A percentile compares a stretch with the other conserved stretches of the same genome.
phyloP scores from a whole-genome alignment of 2,329 filamentous ascomycete species.

The Sarocladiaceae sp. region DNA sequence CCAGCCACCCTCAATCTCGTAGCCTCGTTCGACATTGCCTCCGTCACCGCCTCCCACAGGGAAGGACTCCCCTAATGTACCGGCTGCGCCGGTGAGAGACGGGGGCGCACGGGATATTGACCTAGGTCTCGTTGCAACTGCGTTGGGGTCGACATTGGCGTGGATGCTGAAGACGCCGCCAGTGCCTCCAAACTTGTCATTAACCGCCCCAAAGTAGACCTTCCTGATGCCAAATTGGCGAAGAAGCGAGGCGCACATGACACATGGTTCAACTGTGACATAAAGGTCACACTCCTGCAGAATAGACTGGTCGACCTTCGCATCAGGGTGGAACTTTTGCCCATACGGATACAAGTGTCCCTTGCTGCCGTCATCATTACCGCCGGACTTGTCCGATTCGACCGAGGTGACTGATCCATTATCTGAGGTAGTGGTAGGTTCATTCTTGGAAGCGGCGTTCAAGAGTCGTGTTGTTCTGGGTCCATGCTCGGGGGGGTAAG shows the following conservation, averaged over 20 bases:
- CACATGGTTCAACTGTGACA: slow-evolving; percentile 95
- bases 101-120: slow-evolving; percentile 22
- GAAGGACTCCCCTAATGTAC: slow-evolving; percentile 30
- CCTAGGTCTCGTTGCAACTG: slow-evolving; percentile 23
- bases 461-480: slow-evolving; percentile 23
- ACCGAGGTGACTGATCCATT: slow-evolving; percentile 17
- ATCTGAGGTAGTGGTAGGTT: slow-evolving; percentile 10
- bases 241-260: slow-evolving; percentile 95
- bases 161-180: slow-evolving; percentile 90
- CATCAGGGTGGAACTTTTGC: slow-evolving; percentile 48
- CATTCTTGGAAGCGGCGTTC: slow-evolving; percentile 14
- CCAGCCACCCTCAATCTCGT: slow-evolving; percentile 79
- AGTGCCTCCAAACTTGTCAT: slow-evolving; percentile 95
- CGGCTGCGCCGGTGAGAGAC: slow-evolving; percentile 29
- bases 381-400: slow-evolving; percentile 21
- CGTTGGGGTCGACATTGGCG: slow-evolving; percentile 43
- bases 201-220: slow-evolving; percentile 92
- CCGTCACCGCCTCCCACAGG: slow-evolving; percentile 44
- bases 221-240: slow-evolving; percentile 81
- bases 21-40: slow-evolving; percentile 69
- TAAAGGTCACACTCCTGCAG: slow-evolving; percentile 73
- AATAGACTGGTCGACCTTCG: slow-evolving; percentile 58
- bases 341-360: slow-evolving; percentile 56
- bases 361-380: slow-evolving; percentile 47
- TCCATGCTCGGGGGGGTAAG: slow-evolving; percentile 28